These are phyloP conservation scores for Fusarium armeniacum DNA, from an alignment of 2,329 filamentous ascomycete genomes.

Conservation along the genomic window DNA sequence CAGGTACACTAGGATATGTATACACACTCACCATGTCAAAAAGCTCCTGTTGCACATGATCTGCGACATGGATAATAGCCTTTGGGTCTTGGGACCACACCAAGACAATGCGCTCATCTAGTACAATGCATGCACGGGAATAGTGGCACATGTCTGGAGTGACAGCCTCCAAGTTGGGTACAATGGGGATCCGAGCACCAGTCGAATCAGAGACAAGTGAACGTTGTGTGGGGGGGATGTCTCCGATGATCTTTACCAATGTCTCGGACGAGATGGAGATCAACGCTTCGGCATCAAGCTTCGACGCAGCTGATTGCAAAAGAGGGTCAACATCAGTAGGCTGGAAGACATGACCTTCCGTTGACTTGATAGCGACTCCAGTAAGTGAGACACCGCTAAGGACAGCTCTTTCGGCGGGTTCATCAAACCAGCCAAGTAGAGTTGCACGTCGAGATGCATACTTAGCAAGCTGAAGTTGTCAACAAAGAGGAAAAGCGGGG, in stretches of 20 bases:
- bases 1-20: accelerated
- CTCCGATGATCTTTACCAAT: not conserved
- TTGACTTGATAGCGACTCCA: not conserved
- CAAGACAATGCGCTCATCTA: not conserved
- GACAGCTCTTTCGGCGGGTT: not conserved
- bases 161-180: not conserved
- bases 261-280: not conserved
- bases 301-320: not conserved
- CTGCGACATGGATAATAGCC: not conserved
- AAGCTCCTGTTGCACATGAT: not conserved
- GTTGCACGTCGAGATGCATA: not conserved
- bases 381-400: not conserved
- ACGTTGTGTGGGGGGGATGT: not conserved
- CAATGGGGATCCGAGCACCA: not conserved
- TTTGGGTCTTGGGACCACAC: not conserved
- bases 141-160: not conserved
- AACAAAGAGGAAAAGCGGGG: not conserved
- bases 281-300: not conserved
- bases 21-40: not conserved
- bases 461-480: not conserved
- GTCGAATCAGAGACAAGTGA: not conserved
- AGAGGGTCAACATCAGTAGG: not conserved
- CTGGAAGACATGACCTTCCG: not conserved
- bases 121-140: not conserved
- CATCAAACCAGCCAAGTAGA: not conserved